Conservation (phyloP, 2,329 filamentous ascomycete genomes). For the Paraphoma sp. region DNA sequence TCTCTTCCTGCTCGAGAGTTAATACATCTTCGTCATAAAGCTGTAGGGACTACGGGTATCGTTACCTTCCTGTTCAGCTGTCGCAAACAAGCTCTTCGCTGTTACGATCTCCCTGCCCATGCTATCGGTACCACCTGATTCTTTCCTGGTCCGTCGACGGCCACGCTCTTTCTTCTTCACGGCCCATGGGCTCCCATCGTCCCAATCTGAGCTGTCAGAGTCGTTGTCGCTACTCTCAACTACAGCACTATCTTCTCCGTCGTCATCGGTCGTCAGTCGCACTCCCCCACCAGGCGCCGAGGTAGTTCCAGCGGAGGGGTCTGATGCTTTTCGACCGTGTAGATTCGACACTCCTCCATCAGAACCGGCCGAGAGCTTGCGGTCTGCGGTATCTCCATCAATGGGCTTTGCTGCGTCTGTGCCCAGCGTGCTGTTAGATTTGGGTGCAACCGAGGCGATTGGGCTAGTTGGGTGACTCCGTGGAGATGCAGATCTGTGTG, state of each 20-base stretch:
- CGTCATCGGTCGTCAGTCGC: constrained; percentile 60
- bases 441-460: constrained; percentile 55
- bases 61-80: constrained; percentile 78
- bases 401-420: constrained; percentile 68
- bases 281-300: constrained; percentile 57
- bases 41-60: constrained; percentile 33
- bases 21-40: constrained; percentile 9
- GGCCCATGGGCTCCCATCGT: constrained; percentile 61
- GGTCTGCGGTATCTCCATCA: constrained; percentile 74
- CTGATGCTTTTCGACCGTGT: constrained; percentile 56
- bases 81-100: constrained; percentile 70
- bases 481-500: constrained; percentile 45
- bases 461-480: constrained; percentile 53
- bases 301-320: constrained; percentile 48
- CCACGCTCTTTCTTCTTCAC: constrained; percentile 47
- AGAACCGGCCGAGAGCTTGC: constrained; percentile 70
- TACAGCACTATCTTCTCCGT: constrained; percentile 61
- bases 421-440: constrained; percentile 53
- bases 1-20: constrained; percentile 53
- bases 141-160: constrained; percentile 45
- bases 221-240: constrained; percentile 73
- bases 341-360: constrained; percentile 69
- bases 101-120: constrained; percentile 48
- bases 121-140: constrained; percentile 44
- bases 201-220: constrained; percentile 64